A percentile compares a stretch with the other conserved stretches of the same genome.
Evolutionary conservation across 495 filamentous ascomycete genomes (phyloP).

Genomic region (Tuber calosporum): DNA sequence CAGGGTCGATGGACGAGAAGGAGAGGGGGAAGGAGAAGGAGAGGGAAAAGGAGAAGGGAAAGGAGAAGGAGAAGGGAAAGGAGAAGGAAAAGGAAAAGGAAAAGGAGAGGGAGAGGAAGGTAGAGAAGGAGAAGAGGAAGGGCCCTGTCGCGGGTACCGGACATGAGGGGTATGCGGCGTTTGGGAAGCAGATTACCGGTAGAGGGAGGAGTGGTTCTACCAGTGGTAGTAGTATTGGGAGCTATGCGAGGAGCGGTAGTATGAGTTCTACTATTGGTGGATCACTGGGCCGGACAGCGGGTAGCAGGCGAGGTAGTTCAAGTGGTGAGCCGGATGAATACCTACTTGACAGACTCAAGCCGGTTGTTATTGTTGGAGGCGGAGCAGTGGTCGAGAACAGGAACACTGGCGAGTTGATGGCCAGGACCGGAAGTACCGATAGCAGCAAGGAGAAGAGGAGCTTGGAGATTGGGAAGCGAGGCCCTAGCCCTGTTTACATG

Average conservation of each 20-base stretch:
- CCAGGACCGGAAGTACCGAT: slow-evolving; percentile 57
- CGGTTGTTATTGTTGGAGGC: slow-evolving; percentile 78
- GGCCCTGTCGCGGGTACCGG: slow-evolving; percentile 89
- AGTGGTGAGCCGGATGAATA: slow-evolving; percentile 57
- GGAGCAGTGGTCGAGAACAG: slow-evolving; percentile 57
- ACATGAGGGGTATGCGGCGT: slow-evolving; percentile 90
- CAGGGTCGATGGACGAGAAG: slow-evolving; percentile 11
- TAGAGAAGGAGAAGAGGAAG: slow-evolving; percentile 58
- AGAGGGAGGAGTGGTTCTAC: slow-evolving; percentile 55
- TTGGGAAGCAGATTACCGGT: slow-evolving; percentile 46
- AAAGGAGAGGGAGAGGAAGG: slow-evolving; percentile 47
- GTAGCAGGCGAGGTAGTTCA: slow-evolving; percentile 49
- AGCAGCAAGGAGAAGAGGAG: slow-evolving; percentile 46
- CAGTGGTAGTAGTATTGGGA: slow-evolving; percentile 40
- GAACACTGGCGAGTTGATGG: slow-evolving; percentile 50
- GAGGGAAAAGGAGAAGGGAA: slow-evolving; percentile 13
- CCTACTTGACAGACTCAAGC: slow-evolving; percentile 68
- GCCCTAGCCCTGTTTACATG: slow-evolving; percentile 31
- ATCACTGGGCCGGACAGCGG: slow-evolving; percentile 41
- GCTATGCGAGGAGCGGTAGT: slow-evolving; percentile 47
- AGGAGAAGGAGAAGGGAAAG: slow-evolving; percentile 14
- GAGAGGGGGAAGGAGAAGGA: slow-evolving; percentile 23
- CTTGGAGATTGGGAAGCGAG: slow-evolving; percentile 29
- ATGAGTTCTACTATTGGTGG: slow-evolving; percentile 31
- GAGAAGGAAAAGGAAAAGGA: slow-evolving; percentile 39